These are phyloP conservation scores for Alternaria arbusti DNA, from an alignment of 2,329 filamentous ascomycete genomes.

Conservation along the genomic window DNA sequence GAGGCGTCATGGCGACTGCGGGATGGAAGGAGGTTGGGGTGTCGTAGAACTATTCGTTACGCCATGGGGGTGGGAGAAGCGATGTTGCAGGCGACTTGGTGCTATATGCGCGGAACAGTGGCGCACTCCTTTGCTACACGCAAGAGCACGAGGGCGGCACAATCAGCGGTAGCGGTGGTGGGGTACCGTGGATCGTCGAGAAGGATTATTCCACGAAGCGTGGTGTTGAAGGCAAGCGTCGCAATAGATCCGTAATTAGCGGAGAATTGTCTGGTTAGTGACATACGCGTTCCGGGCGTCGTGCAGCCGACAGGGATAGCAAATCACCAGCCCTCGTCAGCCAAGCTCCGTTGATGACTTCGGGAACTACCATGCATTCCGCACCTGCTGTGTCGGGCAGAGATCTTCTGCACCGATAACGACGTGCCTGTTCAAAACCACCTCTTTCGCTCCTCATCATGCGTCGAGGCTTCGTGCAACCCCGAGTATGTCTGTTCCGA, in stretches of 20 bases:
- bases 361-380: not conserved
- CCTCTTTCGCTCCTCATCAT: not conserved
- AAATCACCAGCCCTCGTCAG: slow-evolving; percentile 16
- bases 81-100: not conserved
- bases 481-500: slow-evolving; percentile 2
- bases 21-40: slow-evolving; percentile 16
- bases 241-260: slow-evolving; percentile 25
- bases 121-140: not conserved
- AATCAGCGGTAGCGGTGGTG: slow-evolving; percentile 1
- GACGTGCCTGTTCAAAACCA: not conserved
- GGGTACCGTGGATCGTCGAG: slow-evolving; percentile 1
- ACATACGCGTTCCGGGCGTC: slow-evolving; percentile 29
- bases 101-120: slow-evolving; percentile 1
- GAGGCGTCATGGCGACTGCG: slow-evolving; percentile 37
- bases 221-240: slow-evolving; percentile 25
- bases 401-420: not conserved
- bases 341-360: slow-evolving; percentile 12
- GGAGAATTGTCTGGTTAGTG: slow-evolving; percentile 22
- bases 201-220: slow-evolving; percentile 7
- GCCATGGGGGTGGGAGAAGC: slow-evolving; percentile 36
- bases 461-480: not conserved
- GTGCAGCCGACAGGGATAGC: slow-evolving; percentile 22
- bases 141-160: not conserved
- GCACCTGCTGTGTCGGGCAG: slow-evolving; percentile 10
- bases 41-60: slow-evolving; percentile 29